Conservation (phyloP, 148 eudicot species). For the Simmondsia chinensis region DNA sequence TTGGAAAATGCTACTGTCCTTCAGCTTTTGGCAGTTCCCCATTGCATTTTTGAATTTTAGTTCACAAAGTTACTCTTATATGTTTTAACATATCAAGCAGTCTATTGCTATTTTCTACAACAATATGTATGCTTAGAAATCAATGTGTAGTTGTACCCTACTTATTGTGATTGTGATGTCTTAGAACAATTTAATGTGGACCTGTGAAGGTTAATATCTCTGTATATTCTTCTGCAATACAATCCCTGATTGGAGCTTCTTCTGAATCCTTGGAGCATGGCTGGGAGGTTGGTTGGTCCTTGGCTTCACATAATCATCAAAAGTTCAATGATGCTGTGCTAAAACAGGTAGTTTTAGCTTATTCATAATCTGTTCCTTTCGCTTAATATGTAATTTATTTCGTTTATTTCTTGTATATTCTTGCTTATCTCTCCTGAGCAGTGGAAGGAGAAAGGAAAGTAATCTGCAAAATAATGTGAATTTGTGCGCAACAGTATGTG, state of each 20-base stretch:
- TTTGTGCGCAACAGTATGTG: too few relatives aligned
- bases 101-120: background rate
- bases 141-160: slow-evolving; percentile 2
- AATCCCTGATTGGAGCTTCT: slow-evolving; percentile 64
- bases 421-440: too few relatives aligned
- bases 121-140: slow-evolving; percentile 5
- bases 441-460: too few relatives aligned
- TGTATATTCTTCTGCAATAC: slow-evolving; percentile 51
- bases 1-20: too few relatives aligned
- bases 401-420: too few relatives aligned
- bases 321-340: slow-evolving; percentile 17
- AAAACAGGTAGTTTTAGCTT: slow-evolving; percentile 29
- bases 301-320: slow-evolving; percentile 45
- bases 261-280: slow-evolving; percentile 52
- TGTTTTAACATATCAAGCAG: too few relatives aligned
- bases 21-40: too few relatives aligned
- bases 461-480: too few relatives aligned
- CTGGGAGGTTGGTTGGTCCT: slow-evolving; percentile 99
- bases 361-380: background rate
- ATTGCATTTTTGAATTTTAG: too few relatives aligned
- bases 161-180: slow-evolving; percentile 10
- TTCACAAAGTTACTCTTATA: too few relatives aligned
- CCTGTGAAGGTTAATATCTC: slow-evolving; percentile 70
- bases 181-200: slow-evolving; percentile 10
- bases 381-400: too few relatives aligned